These are phyloP conservation scores for Polysphondylium violaceum DNA, from an alignment of 78 protist species.

Conservation along the genomic window DNA sequence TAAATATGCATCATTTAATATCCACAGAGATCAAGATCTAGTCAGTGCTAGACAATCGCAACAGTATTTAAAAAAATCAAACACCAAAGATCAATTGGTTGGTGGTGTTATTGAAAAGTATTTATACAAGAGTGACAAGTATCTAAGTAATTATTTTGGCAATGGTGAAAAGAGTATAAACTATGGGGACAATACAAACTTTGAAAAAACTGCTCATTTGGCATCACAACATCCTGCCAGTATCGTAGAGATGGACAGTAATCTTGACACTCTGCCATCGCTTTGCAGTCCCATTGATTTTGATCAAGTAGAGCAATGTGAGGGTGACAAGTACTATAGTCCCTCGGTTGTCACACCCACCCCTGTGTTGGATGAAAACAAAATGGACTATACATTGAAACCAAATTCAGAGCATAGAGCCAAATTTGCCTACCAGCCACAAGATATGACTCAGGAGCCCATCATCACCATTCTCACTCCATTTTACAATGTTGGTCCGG, in stretches of 20 bases:
- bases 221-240: neutral
- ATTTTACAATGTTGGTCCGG: constrained; percentile 28
- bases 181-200: neutral
- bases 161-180: neutral
- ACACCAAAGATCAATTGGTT: neutral
- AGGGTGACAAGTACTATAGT: constrained; percentile 7
- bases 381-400: constrained; percentile 45
- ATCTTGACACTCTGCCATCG: neutral
- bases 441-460: neutral
- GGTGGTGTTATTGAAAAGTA: neutral
- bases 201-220: neutral
- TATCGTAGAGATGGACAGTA: neutral
- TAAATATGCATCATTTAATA: constrained; percentile 21
- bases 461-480: constrained; percentile 52
- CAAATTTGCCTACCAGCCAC: constrained; percentile 18
- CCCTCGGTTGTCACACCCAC: constrained; percentile 25
- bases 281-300: neutral
- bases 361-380: constrained; percentile 38
- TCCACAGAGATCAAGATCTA: neutral
- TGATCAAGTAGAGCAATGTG: neutral
- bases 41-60: neutral
- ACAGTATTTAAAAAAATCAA: neutral
- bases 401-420: constrained; percentile 9
- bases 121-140: neutral
- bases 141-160: neutral